A percentile compares a stretch with the other conserved stretches of the same genome.
These are phyloP conservation scores for Xylariaceae sp. DNA, from an alignment of 2,329 filamentous ascomycete species.

Conservation along the genomic window DNA sequence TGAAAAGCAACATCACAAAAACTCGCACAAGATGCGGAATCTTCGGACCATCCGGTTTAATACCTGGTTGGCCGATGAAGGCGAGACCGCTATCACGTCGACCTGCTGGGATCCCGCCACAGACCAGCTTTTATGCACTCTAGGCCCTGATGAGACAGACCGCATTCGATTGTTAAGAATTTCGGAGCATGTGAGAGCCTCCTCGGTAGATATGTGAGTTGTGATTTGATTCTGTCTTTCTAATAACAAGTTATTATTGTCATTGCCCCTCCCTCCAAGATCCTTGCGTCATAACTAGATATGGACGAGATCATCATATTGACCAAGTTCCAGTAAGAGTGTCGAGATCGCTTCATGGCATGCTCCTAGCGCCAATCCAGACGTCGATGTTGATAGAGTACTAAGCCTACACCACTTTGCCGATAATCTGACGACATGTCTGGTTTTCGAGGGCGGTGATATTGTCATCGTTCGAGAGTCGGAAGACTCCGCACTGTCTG, in stretches of 20 bases:
- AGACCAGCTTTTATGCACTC: constrained; percentile 75
- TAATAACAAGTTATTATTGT: not conserved
- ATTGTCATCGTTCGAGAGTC: constrained; percentile 81
- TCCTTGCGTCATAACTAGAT: not conserved
- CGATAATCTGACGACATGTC: constrained; percentile 71
- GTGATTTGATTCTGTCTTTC: constrained; percentile 14
- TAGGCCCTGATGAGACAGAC: constrained; percentile 71
- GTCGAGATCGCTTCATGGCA: constrained; percentile 78
- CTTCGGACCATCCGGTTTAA: constrained; percentile 72
- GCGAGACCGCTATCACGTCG: constrained; percentile 59
- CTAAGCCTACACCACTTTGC: constrained; percentile 80
- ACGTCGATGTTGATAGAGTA: constrained; percentile 70
- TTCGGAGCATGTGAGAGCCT: constrained; percentile 38
- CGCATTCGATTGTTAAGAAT: constrained; percentile 68
- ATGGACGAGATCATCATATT: not conserved
- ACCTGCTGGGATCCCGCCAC: constrained; percentile 80
- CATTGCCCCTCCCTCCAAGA: not conserved
- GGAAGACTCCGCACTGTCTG: constrained; percentile 34
- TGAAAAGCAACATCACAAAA: too few species aligned
- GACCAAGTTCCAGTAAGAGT: constrained; percentile 20
- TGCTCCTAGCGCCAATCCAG: constrained; percentile 73
- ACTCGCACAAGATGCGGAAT: constrained; percentile 68
- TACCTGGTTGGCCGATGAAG: constrained; percentile 53
- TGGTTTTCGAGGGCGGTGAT: constrained; percentile 86
- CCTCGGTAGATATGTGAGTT: constrained; percentile 39